Percentiles rank a stretch among this genome's conserved stretches.
phyloP scores from a whole-genome alignment of 306 rosid species.

The Mucuna pruriens region DNA sequence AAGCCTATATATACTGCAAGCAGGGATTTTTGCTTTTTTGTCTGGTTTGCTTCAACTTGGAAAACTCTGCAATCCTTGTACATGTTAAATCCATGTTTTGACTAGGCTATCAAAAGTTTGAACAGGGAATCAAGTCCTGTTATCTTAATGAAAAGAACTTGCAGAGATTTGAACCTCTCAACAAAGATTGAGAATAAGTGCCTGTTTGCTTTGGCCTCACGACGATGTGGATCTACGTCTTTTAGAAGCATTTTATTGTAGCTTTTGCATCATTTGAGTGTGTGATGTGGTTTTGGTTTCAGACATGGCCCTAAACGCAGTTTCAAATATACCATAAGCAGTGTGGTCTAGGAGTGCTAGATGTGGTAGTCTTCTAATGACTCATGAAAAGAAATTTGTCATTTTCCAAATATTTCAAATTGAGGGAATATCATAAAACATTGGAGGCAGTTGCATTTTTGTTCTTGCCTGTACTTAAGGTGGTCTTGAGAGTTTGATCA shows the following conservation, averaged over 20 bases:
- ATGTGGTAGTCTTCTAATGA: no score
- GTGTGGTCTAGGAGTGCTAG: not conserved
- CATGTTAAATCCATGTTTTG: conserved; percentile 12
- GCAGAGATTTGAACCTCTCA: not conserved
- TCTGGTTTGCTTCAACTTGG: conserved; percentile 3
- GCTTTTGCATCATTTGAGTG: no score
- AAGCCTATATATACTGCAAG: not conserved
- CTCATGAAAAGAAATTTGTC: not conserved
- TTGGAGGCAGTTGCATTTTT: not conserved
- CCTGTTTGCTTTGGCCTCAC: no score
- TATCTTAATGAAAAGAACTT: not conserved
- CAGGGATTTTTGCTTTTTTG: conserved; percentile 1
- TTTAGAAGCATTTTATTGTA: no score
- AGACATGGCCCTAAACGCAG: no score
- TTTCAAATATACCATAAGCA: no score
- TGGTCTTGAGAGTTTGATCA: not conserved
- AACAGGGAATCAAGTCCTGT: conserved; percentile 4
- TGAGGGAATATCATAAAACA: not conserved
- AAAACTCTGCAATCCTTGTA: conserved; percentile 17
- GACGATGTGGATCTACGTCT: no score
- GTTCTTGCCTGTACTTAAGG: not conserved
- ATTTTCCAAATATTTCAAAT: not conserved
- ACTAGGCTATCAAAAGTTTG: not conserved
- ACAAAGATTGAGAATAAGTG: not conserved
- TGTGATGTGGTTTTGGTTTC: no score